Evolutionary conservation across 495 filamentous ascomycete species (phyloP).

Genomic region (Penicillium bovifimosum): DNA sequence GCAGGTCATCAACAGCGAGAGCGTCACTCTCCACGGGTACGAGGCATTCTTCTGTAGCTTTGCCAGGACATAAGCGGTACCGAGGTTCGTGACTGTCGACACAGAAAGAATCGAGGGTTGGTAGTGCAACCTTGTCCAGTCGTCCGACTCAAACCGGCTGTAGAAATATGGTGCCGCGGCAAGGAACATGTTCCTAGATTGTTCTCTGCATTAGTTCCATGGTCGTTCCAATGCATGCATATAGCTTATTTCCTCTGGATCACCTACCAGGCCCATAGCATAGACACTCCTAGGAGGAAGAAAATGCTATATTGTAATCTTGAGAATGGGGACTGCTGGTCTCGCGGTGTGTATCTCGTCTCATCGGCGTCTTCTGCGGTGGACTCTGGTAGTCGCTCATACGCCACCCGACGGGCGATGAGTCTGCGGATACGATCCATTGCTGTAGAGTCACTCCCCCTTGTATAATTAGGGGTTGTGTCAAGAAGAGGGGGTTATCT

Average conservation of each 20-base stretch:
- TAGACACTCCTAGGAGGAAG: conserved; percentile 77
- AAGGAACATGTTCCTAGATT: conserved; percentile 91
- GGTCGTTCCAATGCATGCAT: background rate
- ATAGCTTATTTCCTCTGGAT: background rate
- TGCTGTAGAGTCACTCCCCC: background rate
- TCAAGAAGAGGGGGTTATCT: background rate
- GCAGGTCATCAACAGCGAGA: conserved; percentile 68
- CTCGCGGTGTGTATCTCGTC: conserved; percentile 6
- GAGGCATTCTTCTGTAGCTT: conserved; percentile 71
- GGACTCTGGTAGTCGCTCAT: conserved; percentile 52
- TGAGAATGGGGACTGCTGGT: conserved; percentile 49
- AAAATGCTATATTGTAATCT: conserved; percentile 83
- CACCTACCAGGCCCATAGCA: conserved; percentile 93
- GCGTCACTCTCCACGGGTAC: conserved; percentile 76
- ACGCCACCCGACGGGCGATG: conserved; percentile 44
- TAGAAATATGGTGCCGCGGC: conserved; percentile 93
- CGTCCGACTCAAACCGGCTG: conserved; percentile 64
- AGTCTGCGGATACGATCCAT: conserved; percentile 48
- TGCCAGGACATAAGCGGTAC: conserved; percentile 64
- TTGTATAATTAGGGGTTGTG: background rate
- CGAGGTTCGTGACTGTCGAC: conserved; percentile 71
- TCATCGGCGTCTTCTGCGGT: conserved; percentile 30
- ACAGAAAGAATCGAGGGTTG: conserved; percentile 85
- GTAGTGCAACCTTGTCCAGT: conserved; percentile 71
- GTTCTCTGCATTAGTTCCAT: background rate